Evolutionary conservation across 2,329 filamentous ascomycete species (phyloP), one percentile per base, ranked within the genome.

Genomic region (Pyrenophora teres): DNA sequence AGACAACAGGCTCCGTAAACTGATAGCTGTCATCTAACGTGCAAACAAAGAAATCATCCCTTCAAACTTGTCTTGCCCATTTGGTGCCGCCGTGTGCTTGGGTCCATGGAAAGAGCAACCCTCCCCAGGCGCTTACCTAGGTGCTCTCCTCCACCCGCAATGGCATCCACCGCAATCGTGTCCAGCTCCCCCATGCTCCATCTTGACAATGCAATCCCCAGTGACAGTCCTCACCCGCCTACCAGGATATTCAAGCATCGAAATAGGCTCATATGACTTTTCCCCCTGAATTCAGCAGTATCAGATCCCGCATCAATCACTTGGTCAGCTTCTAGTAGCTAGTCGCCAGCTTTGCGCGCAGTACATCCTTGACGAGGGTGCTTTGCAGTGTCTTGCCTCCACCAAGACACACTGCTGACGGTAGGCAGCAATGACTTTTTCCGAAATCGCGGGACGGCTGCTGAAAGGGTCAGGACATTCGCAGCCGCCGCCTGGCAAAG

Each of bases 211-310:
- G 59, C 59, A 54, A 53, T 54, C 56, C 58, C 65, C 58, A 61
- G 56, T 57, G 60, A 67, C 57, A 62, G 32, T 57, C 61, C 55
- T 59, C 54, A 54, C 59, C 52, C 54, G 59, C 56, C 54, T 55
- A 51, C 43, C 60, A 61, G 61, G 53, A 72, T 73, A 72, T 69
- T 18, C 60, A 58, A 72, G 65, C 70, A 74, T 73, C 59, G 64
- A 67, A 60, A 69, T 71, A 69, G 69, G 70, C 65, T 64, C 66
- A 68, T 65, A 72, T 71, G 69, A 67, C 68, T 70, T 72, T 71
- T 13, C 53, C 50, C 64, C 56, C 68, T 69, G 64, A 59, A 65
- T 65, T 57, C 68, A 67, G 57, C 64, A 72, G 59, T 61, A 69
- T 63, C 62, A 56, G 56, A 65, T 67, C 64, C 63, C 64, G 54